These are phyloP conservation scores for Starmerella apicola DNA, from an alignment of 805 yeast species.

Conservation along the genomic window DNA sequence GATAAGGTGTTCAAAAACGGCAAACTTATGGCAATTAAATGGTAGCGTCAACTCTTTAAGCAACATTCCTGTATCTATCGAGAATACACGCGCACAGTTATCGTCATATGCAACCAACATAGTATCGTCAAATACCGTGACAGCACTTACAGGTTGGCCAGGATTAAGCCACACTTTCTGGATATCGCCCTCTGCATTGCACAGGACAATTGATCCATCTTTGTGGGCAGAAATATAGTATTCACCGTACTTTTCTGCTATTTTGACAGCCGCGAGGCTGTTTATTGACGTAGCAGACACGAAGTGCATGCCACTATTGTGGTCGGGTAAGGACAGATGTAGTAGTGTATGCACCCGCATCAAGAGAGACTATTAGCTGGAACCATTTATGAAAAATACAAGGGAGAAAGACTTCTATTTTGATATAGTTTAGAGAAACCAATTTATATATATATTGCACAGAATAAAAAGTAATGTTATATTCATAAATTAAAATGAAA, in stretches of 20 bases:
- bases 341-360: too few species aligned
- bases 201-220: conserved; percentile 5
- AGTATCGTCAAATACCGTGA: conserved; percentile 1
- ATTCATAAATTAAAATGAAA: neutral
- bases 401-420: neutral
- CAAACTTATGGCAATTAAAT: neutral
- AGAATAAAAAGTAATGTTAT: neutral
- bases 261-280: neutral
- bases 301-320: neutral
- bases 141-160: conserved; percentile 2
- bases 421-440: neutral
- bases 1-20: conserved; percentile 11
- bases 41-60: neutral
- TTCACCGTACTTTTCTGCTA: conserved; percentile 1
- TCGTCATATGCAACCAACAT: conserved; percentile 5
- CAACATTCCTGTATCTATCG: conserved; percentile 5
- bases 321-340: too few species aligned
- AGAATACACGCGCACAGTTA: neutral
- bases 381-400: neutral
- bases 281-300: conserved; percentile 2
- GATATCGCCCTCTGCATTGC: neutral
- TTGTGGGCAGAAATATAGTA: conserved; percentile 4
- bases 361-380: neutral
- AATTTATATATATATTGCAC: neutral
- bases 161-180: conserved; percentile 8